These are phyloP conservation scores for Exutisphaerella laricina DNA, from an alignment of 2,329 filamentous ascomycete genomes.

Conservation along the genomic window DNA sequence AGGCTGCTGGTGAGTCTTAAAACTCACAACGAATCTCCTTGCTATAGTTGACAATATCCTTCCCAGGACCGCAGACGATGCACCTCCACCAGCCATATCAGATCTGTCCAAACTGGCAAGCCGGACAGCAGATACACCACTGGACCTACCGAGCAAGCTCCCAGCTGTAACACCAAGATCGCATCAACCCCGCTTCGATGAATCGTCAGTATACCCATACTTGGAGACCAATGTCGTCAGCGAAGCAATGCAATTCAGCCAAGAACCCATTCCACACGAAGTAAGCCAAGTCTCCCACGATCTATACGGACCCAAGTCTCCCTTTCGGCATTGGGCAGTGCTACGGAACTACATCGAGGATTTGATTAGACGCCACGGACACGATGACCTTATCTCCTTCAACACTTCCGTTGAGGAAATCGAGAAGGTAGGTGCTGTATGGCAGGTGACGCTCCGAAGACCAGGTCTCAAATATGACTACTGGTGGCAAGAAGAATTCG, in stretches of 20 bases:
- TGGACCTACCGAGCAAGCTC: slow-evolving; percentile 42
- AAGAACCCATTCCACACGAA: slow-evolving; percentile 49
- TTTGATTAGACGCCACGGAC: slow-evolving; percentile 49
- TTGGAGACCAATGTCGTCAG: slow-evolving; percentile 61
- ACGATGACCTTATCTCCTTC: slow-evolving; percentile 50
- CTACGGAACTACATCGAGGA: slow-evolving; percentile 51
- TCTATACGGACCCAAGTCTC: slow-evolving; percentile 53
- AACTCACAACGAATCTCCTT: too few relatives aligned
- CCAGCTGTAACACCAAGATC: slow-evolving; percentile 44
- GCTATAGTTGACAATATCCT: too few relatives aligned
- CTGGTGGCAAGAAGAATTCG: slow-evolving; percentile 60
- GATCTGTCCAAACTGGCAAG: background rate
- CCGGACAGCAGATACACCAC: slow-evolving; percentile 9
- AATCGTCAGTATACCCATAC: slow-evolving; percentile 57
- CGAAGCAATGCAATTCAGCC: slow-evolving; percentile 55
- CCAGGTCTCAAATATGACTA: slow-evolving; percentile 38
- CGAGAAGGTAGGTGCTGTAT: slow-evolving; percentile 39
- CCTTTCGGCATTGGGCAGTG: slow-evolving; percentile 57
- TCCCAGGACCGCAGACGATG: slow-evolving; percentile 5
- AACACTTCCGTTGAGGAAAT: slow-evolving; percentile 58
- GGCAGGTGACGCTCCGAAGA: slow-evolving; percentile 17
- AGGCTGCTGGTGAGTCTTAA: slow-evolving; percentile 52
- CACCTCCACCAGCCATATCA: slow-evolving; percentile 3
- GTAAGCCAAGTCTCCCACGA: slow-evolving; percentile 39
- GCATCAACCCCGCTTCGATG: slow-evolving; percentile 47